Percentiles rank a stretch among this genome's conserved stretches.
These are phyloP conservation scores for Saksenaea oblongispora DNA, from an alignment of 371 early-diverging fungal species.

Conservation along the genomic window DNA sequence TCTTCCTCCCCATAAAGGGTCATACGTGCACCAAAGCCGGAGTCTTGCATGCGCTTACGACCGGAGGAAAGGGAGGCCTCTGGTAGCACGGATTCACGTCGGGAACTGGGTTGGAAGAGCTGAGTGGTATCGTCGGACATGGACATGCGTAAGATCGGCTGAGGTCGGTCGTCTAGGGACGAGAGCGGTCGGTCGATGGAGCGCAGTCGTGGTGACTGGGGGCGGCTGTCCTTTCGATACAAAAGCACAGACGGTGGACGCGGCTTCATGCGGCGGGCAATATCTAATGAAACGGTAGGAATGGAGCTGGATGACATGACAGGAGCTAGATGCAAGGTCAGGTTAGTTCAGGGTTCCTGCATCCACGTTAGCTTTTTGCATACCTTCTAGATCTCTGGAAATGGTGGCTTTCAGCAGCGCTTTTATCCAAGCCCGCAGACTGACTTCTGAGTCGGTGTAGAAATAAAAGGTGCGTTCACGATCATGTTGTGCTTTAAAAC, in stretches of 20 bases:
- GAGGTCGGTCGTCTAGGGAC: background rate
- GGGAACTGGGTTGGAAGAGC: background rate
- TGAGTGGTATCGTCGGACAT: slow-evolving; percentile 12
- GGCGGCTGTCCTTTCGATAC: slow-evolving; percentile 16
- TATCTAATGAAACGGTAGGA: slow-evolving; percentile 62
- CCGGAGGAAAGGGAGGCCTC: background rate
- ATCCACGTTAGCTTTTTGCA: background rate
- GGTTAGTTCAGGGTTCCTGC: background rate
- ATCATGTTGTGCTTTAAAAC: slow-evolving; percentile 69
- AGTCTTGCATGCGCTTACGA: slow-evolving; percentile 5
- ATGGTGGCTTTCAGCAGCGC: slow-evolving; percentile 76
- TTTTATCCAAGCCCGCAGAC: slow-evolving; percentile 65
- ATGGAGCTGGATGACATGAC: slow-evolving; percentile 71
- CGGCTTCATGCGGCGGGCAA: slow-evolving; percentile 63
- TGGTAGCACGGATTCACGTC: background rate
- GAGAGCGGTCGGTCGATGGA: background rate
- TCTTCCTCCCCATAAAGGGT: slow-evolving; percentile 35
- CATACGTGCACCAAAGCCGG: slow-evolving; percentile 8
- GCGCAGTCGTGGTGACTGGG: background rate
- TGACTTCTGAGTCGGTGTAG: slow-evolving; percentile 58
- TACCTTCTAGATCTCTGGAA: slow-evolving; percentile 54
- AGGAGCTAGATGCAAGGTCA: slow-evolving; percentile 41
- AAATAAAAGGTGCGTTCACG: slow-evolving; percentile 65
- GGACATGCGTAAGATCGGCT: slow-evolving; percentile 14
- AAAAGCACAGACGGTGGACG: slow-evolving; percentile 61